These are phyloP conservation scores for Blakeslea trispora DNA, from an alignment of 371 early-diverging fungal species.

Conservation along the genomic window DNA sequence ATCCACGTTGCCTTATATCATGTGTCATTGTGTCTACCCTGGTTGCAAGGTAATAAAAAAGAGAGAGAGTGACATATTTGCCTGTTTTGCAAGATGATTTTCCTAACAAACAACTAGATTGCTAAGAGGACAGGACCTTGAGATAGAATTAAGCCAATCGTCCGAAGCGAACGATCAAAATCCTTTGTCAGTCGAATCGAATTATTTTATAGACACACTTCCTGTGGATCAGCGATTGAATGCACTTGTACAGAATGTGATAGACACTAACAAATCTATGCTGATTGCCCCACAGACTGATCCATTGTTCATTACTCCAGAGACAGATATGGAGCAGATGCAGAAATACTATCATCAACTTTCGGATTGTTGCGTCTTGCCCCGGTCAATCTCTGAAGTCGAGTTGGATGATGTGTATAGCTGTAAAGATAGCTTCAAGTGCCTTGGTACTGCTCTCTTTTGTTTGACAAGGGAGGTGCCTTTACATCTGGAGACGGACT, in stretches of 20 bases:
- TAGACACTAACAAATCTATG: slow-evolving; percentile 55
- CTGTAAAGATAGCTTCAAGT: slow-evolving; percentile 60
- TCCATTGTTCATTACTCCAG: slow-evolving; percentile 45
- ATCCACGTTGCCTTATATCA: slow-evolving; percentile 65
- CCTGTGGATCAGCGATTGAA: slow-evolving; percentile 39
- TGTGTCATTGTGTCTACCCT: slow-evolving; percentile 59
- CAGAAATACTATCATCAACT: slow-evolving; percentile 38
- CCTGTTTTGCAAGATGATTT: background rate
- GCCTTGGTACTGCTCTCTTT: slow-evolving; percentile 58
- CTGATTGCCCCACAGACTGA: slow-evolving; percentile 47
- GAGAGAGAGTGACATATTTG: too few relatives aligned
- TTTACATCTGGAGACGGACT: slow-evolving; percentile 35
- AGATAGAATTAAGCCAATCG: slow-evolving; percentile 25
- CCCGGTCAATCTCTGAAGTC: slow-evolving; percentile 17
- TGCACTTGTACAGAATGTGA: slow-evolving; percentile 45
- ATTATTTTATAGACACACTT: slow-evolving; percentile 27
- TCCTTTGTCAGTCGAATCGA: slow-evolving; percentile 2
- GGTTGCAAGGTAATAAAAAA: slow-evolving; percentile 51
- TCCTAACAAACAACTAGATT: slow-evolving; percentile 20
- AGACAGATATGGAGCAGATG: slow-evolving; percentile 40
- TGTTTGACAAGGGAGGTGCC: slow-evolving; percentile 51
- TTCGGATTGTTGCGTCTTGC: slow-evolving; percentile 34
- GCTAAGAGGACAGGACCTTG: slow-evolving; percentile 45
- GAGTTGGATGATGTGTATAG: slow-evolving; percentile 46
- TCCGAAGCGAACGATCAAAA: slow-evolving; percentile 19